Evolutionary conservation across 2,329 filamentous ascomycete genomes (phyloP).

Genomic region (Cercospora zeae-maydis): DNA sequence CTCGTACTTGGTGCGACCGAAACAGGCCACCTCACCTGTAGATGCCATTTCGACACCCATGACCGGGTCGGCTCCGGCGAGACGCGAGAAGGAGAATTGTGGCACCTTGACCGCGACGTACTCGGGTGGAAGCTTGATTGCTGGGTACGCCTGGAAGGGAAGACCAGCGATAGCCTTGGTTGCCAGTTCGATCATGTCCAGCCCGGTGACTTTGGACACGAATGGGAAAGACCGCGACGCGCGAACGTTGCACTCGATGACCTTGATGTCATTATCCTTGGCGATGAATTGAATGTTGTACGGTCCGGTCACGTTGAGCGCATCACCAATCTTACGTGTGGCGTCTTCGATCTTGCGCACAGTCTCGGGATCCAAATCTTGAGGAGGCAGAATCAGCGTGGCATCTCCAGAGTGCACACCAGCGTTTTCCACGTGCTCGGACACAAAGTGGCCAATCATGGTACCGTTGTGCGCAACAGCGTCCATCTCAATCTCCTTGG

Average conservation of each 20-base stretch:
- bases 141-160: conserved; percentile 78
- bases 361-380: conserved; percentile 85
- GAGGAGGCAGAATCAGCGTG: conserved; percentile 88
- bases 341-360: conserved; percentile 90
- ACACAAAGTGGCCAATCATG: conserved; percentile 93
- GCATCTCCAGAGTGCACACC: conserved; percentile 98
- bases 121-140: conserved; percentile 68
- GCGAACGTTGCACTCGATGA: conserved; percentile 97
- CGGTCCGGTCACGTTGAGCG: conserved; percentile 91
- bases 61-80: conserved; percentile 93
- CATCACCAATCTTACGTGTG: conserved; percentile 88
- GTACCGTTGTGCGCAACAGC: conserved; percentile 87
- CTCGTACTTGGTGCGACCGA: conserved; percentile 93
- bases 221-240: conserved; percentile 97
- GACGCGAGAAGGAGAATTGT: conserved; percentile 96
- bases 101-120: conserved; percentile 97
- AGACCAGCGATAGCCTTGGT: conserved; percentile 92
- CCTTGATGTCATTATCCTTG: conserved; percentile 99
- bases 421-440: conserved; percentile 97
- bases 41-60: conserved; percentile 99
- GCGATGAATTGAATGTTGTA: conserved; percentile 99
- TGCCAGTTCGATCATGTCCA: conserved; percentile 96
- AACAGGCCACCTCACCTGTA: conserved; percentile 95
- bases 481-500: conserved; percentile 99
- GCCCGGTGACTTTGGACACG: conserved; percentile 96